Evolutionary conservation across 352 stramenopile genomes (phyloP).

Genomic region (Phytophthora ramorum): DNA sequence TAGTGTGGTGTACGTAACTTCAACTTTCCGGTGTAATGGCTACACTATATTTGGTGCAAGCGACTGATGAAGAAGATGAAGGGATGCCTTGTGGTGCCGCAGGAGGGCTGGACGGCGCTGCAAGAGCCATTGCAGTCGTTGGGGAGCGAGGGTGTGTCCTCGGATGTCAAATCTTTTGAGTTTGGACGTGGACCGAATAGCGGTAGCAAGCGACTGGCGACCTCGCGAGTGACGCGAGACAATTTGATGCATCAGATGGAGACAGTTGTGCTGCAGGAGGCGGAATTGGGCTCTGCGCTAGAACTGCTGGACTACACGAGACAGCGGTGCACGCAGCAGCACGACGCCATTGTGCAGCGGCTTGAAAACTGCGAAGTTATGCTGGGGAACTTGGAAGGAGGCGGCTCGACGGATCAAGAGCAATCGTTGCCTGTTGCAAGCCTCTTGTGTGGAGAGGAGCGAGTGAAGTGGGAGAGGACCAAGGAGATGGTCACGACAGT

Average conservation of each 20-base stretch:
- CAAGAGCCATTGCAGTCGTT: slow-evolving; percentile 37
- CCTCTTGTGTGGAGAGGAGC: slow-evolving; percentile 43
- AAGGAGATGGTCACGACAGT: slow-evolving; percentile 61
- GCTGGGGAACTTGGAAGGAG: slow-evolving; percentile 35
- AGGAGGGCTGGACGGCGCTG: slow-evolving; percentile 39
- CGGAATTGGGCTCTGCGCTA: slow-evolving; percentile 61
- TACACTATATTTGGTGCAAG: slow-evolving; percentile 12
- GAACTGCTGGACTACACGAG: slow-evolving; percentile 69
- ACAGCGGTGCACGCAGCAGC: slow-evolving; percentile 46
- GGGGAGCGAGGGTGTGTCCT: neutral
- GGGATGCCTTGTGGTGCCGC: slow-evolving; percentile 53
- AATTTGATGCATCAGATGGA: slow-evolving; percentile 71
- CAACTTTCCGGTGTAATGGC: slow-evolving; percentile 12
- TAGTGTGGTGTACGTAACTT: slow-evolving; percentile 18
- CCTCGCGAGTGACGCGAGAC: slow-evolving; percentile 53
- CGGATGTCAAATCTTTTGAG: neutral
- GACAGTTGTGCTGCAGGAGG: slow-evolving; percentile 65
- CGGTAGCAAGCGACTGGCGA: slow-evolving; percentile 42
- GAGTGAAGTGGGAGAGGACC: slow-evolving; percentile 50
- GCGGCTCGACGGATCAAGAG: slow-evolving; percentile 6
- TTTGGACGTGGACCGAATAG: neutral
- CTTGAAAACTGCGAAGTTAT: slow-evolving; percentile 56
- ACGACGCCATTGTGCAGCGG: slow-evolving; percentile 55
- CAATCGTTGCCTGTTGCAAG: slow-evolving; percentile 13
- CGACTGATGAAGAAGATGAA: slow-evolving; percentile 44